phyloP scores from a whole-genome alignment of 2,329 filamentous ascomycete genomes.

The Cylindrodendrum hubeiense region DNA sequence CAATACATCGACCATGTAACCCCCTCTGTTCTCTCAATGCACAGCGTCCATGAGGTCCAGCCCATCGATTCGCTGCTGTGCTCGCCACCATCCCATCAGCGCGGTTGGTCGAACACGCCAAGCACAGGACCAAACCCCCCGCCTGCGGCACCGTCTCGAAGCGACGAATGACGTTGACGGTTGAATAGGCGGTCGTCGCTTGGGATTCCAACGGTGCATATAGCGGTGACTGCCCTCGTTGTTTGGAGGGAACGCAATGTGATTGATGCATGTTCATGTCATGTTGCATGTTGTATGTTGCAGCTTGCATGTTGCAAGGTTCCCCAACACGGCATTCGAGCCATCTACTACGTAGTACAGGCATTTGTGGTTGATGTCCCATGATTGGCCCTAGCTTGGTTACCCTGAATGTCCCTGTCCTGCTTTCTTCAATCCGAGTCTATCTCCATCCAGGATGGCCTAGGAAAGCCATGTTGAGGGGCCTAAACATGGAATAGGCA shows the following conservation, averaged over 20 bases:
- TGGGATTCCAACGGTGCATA: background rate
- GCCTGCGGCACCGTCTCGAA: background rate
- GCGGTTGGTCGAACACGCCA: background rate
- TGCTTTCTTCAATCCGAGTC: background rate
- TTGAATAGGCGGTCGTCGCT: background rate
- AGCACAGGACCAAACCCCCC: background rate
- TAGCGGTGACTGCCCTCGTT: conserved; percentile 1
- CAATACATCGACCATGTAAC: background rate
- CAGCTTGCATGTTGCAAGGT: too few relatives aligned
- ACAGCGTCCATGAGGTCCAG: background rate
- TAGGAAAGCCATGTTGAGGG: background rate
- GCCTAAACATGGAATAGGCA: conserved; percentile 1
- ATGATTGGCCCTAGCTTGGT: background rate
- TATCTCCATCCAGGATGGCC: background rate
- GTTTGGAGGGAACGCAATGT: background rate
- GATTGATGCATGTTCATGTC: too few relatives aligned
- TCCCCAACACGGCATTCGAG: too few relatives aligned
- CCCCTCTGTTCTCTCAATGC: background rate
- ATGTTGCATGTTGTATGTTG: too few relatives aligned
- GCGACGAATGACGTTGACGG: conserved; percentile 8
- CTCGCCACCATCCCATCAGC: background rate
- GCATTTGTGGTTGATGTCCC: background rate
- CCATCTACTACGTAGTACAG: too few relatives aligned
- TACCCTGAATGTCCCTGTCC: background rate
- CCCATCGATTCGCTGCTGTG: background rate